These are phyloP conservation scores for Hypoxylon rickii DNA, from an alignment of 495 filamentous ascomycete species.

Conservation along the genomic window DNA sequence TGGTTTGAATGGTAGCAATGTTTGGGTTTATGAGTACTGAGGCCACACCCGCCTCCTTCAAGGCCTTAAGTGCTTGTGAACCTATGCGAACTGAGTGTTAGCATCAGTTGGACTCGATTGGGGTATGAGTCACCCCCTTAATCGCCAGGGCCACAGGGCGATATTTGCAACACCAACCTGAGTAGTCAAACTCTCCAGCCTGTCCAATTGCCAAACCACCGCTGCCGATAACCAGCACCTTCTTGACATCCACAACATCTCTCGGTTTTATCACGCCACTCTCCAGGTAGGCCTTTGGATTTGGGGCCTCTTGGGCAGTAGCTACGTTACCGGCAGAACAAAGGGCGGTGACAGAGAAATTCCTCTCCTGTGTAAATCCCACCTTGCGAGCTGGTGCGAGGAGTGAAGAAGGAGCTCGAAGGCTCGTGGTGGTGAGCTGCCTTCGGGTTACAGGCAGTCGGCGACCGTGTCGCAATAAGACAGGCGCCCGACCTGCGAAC, in stretches of 20 bases:
- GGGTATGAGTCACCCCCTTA: slow-evolving; percentile 42
- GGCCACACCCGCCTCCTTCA: slow-evolving; percentile 95
- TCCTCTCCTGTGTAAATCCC: slow-evolving; percentile 43
- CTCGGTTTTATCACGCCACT: slow-evolving; percentile 80
- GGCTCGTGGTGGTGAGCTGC: slow-evolving; percentile 40
- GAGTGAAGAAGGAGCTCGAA: slow-evolving; percentile 39
- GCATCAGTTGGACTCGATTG: slow-evolving; percentile 1
- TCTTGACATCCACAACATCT: slow-evolving; percentile 88
- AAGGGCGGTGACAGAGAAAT: slow-evolving; percentile 44
- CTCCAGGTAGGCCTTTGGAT: slow-evolving; percentile 83
- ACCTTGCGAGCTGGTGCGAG: slow-evolving; percentile 36
- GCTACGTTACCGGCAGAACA: slow-evolving; percentile 35
- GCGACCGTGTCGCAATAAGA: slow-evolving; percentile 53
- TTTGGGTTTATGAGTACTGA: slow-evolving; percentile 98
- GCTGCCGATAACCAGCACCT: slow-evolving; percentile 95
- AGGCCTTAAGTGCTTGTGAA: slow-evolving; percentile 93
- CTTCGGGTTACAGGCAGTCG: slow-evolving; percentile 49
- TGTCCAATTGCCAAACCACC: slow-evolving; percentile 98
- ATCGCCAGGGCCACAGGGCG: slow-evolving; percentile 13
- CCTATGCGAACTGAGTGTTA: slow-evolving; percentile 54
- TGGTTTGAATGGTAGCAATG: slow-evolving; percentile 98
- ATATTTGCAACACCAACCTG: slow-evolving; percentile 57
- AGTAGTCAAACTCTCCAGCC: slow-evolving; percentile 99
- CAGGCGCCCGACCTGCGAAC: slow-evolving; percentile 54
- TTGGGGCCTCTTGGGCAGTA: slow-evolving; percentile 67